These are phyloP conservation scores for Selenicereus undatus DNA, from an alignment of 148 eudicot species.

Conservation along the genomic window DNA sequence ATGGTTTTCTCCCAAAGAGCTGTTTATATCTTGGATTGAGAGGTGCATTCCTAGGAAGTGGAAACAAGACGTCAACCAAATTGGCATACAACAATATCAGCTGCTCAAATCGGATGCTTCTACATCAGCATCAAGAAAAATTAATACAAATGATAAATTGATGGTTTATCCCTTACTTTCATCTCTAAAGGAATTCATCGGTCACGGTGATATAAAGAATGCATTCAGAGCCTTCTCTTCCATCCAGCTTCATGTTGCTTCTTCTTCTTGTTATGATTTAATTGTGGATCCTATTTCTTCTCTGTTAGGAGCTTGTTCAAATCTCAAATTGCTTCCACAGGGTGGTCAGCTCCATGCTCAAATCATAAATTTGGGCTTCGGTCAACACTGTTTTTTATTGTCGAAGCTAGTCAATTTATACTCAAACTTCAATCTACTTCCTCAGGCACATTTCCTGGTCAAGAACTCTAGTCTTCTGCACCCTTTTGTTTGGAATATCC, in stretches of 20 bases:
- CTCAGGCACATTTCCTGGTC: slow-evolving; percentile 49
- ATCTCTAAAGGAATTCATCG: slow-evolving; percentile 46
- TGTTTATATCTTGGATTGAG: slow-evolving; percentile 35
- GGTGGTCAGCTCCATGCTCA: slow-evolving; percentile 71
- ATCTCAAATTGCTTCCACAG: slow-evolving; percentile 38
- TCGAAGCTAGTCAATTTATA: slow-evolving; percentile 63
- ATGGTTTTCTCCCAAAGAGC: slow-evolving; percentile 28
- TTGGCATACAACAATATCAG: slow-evolving; percentile 17
- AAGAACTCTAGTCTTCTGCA: slow-evolving; percentile 40
- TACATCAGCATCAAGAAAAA: slow-evolving; percentile 13
- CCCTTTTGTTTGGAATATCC: slow-evolving; percentile 76
- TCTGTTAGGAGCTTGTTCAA: slow-evolving; percentile 51
- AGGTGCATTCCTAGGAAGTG: slow-evolving; percentile 48
- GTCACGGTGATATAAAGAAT: slow-evolving; percentile 49
- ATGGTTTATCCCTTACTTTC: slow-evolving; percentile 50
- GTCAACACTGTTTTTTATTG: slow-evolving; percentile 40
- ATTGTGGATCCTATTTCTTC: slow-evolving; percentile 48
- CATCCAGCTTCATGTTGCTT: slow-evolving; percentile 37
- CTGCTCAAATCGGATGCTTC: slow-evolving; percentile 14
- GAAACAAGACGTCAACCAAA: slow-evolving; percentile 31
- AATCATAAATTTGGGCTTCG: slow-evolving; percentile 47
- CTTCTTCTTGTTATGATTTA: slow-evolving; percentile 28
- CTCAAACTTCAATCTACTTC: slow-evolving; percentile 41
- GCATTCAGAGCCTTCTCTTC: slow-evolving; percentile 49
- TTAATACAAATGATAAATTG: slow-evolving; percentile 23